A percentile compares a stretch with the other conserved stretches of the same genome.
Evolutionary conservation across 306 rosid species (phyloP).

Genomic region (Cicer yamashitae): DNA sequence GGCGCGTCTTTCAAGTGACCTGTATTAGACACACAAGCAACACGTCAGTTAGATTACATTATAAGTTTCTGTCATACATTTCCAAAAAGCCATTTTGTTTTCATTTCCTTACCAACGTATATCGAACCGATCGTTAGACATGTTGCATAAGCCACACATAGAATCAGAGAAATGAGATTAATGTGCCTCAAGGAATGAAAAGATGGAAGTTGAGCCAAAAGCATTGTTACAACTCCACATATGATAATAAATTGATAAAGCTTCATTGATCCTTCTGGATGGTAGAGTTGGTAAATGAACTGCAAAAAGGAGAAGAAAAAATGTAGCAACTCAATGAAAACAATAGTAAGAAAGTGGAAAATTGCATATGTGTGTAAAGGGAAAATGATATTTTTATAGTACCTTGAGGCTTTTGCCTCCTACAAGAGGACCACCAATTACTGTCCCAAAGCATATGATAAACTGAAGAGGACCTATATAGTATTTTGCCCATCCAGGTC

Average conservation of each 20-base stretch:
- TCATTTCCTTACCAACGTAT: constrained; percentile 57
- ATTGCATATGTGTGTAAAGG: not conserved
- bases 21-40: constrained; percentile 41
- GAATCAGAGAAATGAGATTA: constrained; percentile 68
- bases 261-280: constrained; percentile 75
- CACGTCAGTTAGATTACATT: constrained; percentile 31
- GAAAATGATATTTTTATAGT: not conserved
- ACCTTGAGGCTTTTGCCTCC: constrained; percentile 87
- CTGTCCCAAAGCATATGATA: constrained; percentile 70
- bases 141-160: constrained; percentile 61
- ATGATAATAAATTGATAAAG: constrained; percentile 63
- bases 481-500: constrained; percentile 79
- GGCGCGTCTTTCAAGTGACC: constrained; percentile 70
- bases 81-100: constrained; percentile 13
- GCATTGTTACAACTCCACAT: constrained; percentile 58
- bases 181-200: constrained; percentile 82
- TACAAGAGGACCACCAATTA: constrained; percentile 66
- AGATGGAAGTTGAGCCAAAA: constrained; percentile 85
- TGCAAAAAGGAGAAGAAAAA: constrained; percentile 39
- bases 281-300: constrained; percentile 66
- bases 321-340: constrained; percentile 38
- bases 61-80: constrained; percentile 41
- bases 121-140: constrained; percentile 66
- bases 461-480: constrained; percentile 76
- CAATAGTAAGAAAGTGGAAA: not conserved